Evolutionary conservation across 345 rosid species (phyloP), one percentile per base, ranked within the genome.

Genomic region (Carallia brachiata): DNA sequence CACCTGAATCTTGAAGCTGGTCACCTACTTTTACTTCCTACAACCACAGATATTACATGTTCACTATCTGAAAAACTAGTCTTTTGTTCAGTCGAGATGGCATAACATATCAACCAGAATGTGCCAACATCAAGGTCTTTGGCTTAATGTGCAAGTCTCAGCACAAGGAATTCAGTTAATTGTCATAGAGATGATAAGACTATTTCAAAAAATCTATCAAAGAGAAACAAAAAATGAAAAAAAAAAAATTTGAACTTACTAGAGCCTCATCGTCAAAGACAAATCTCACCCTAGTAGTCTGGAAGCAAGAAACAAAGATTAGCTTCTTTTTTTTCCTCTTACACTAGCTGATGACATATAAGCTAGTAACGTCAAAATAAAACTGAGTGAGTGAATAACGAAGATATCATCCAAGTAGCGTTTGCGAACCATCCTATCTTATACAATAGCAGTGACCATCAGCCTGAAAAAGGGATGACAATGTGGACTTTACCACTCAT

Each of bases 261-360:
- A 89, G 79, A 67, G 91, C 89, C 68, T 89, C 86, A 2, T 77
- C 69, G 37, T 87, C 89, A 19, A 89, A 89, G 71, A 87, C 95
- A 81, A 89, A 87, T 73, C 89, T 75, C 82, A 89, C 90, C 76
- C 91, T 78, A 10, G 91, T 87, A 67, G 90, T 84, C 95, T 89
- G 86, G 54, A 80, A 66, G 59, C 78, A 57, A 32, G 48, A 57
- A 82, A 52, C 32, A 67, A 67, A 66, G 5, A 56, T 56, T 56
- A 56, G 13, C 5, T 12, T 44, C 50, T 44, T 13, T 44, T 10
- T 12, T 44, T 10, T 10, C 4, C 15, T 15, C 48, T 44, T 44
- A 63, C 58, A 23, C 1, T 64, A 59, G 13, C 9, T 54, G 48
- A 15, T 18, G 16, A 10, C 12, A 69, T 36, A 61, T 23, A 15